phyloP scores from a whole-genome alignment of 2,329 filamentous ascomycete species.

The Teratosphaeria nubilosa region DNA sequence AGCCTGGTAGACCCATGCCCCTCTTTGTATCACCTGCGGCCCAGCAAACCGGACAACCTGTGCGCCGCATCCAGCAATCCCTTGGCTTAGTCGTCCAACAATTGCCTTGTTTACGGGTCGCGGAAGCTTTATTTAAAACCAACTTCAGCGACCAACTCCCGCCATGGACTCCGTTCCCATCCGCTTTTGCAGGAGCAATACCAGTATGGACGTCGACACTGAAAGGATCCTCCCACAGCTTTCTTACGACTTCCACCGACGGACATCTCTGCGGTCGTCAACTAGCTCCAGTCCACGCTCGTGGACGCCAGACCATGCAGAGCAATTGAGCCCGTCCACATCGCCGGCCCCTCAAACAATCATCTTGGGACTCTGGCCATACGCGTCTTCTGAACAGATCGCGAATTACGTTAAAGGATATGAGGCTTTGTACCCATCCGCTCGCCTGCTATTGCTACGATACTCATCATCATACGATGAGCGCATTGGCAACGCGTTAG shows the following conservation, averaged over 20 bases:
- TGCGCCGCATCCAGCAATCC: background rate
- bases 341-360: conserved; percentile 14
- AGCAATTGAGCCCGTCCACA: background rate
- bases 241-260: conserved; percentile 4
- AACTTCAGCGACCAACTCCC: background rate
- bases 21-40: background rate
- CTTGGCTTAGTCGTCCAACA: background rate
- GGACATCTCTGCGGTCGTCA: conserved; percentile 5
- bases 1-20: background rate
- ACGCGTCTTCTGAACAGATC: conserved; percentile 16
- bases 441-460: conserved; percentile 15
- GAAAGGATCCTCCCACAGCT: conserved; percentile 2
- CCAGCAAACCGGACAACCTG: background rate
- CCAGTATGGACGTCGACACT: conserved; percentile 1
- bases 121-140: background rate
- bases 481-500: conserved; percentile 7
- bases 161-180: background rate
- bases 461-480: conserved; percentile 6
- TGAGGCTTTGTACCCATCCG: conserved; percentile 15
- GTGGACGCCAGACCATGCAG: conserved; percentile 1
- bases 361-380: conserved; percentile 19
- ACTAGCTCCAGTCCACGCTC: conserved; percentile 6
- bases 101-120: background rate
- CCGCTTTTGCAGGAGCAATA: background rate
- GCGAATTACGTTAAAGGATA: conserved; percentile 19